Evolutionary conservation across 352 stramenopile species (phyloP).

Genomic region (Pythium aquatile): DNA sequence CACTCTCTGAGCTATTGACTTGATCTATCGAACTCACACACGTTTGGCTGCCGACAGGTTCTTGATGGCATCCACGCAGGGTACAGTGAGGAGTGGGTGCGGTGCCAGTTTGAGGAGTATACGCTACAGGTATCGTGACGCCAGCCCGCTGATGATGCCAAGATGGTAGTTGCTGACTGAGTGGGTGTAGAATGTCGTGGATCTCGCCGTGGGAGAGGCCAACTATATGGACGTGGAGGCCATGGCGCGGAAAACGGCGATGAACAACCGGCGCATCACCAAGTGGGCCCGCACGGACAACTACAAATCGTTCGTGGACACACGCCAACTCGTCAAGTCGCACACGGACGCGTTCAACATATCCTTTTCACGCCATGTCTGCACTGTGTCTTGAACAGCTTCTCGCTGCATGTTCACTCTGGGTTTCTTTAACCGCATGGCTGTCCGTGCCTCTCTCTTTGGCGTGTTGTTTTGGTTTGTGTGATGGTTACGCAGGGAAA

Average conservation of each 20-base stretch:
- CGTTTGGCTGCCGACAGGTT: constrained; percentile 35
- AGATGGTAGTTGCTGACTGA: not conserved
- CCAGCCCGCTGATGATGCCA: not conserved
- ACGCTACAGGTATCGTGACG: constrained; percentile 52
- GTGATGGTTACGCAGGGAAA: constrained; percentile 69
- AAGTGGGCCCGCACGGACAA: constrained; percentile 85
- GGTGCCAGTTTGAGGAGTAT: constrained; percentile 88
- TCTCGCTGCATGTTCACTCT: not conserved
- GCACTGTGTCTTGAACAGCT: constrained; percentile 37
- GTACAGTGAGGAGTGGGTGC: constrained; percentile 85
- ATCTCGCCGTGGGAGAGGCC: constrained; percentile 73
- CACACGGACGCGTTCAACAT: constrained; percentile 82
- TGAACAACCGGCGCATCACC: constrained; percentile 89
- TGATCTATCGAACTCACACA: no score
- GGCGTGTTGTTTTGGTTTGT: constrained; percentile 27
- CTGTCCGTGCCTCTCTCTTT: not conserved
- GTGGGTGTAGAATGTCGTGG: constrained; percentile 59
- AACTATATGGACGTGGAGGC: constrained; percentile 78
- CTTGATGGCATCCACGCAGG: constrained; percentile 76
- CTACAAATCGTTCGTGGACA: constrained; percentile 80
- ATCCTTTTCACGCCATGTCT: constrained; percentile 56
- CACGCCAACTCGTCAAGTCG: constrained; percentile 40
- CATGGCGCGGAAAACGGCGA: constrained; percentile 63
- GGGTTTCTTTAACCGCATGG: constrained; percentile 46
- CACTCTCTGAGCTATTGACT: not conserved